phyloP scores from a whole-genome alignment of 768 basidiomycete genomes.

The Pulveroboletus ravenelii region DNA sequence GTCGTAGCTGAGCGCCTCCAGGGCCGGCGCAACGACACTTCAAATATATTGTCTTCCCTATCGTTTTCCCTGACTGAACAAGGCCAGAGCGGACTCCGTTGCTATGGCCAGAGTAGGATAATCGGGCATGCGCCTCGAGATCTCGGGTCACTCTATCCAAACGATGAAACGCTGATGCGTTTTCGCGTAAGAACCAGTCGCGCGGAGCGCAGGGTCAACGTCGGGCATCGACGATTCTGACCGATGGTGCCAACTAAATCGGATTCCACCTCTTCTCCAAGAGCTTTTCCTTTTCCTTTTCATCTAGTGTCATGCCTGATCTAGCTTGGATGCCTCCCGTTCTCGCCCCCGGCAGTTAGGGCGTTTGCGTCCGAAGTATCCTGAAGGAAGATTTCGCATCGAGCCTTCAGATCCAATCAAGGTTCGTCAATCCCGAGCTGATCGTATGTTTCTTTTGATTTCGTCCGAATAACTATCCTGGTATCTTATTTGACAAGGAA shows the following conservation, averaged over 20 bases:
- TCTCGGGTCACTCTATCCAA: not conserved
- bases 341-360: not conserved
- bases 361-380: not conserved
- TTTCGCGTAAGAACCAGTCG: not conserved
- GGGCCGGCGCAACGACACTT: not conserved
- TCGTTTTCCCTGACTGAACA: not conserved
- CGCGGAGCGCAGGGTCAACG: not conserved
- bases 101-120: not conserved
- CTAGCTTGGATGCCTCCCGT: not conserved
- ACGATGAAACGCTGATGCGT: not conserved
- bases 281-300: not conserved
- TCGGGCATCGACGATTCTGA: not conserved
- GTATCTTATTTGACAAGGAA: not conserved
- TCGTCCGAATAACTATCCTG: not conserved
- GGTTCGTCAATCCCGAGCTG: not conserved
- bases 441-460: not conserved
- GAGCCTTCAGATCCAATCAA: not conserved
- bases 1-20: not conserved
- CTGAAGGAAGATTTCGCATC: not conserved
- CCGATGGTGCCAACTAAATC: not conserved
- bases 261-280: not conserved
- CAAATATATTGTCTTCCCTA: not conserved
- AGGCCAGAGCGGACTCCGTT: too few species aligned
- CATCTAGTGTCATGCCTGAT: not conserved
- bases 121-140: too few species aligned